A percentile compares a stretch with the other conserved stretches of the same genome.
phyloP scores from a whole-genome alignment of 2,329 filamentous ascomycete genomes.

The Colletotrichum sp. region DNA sequence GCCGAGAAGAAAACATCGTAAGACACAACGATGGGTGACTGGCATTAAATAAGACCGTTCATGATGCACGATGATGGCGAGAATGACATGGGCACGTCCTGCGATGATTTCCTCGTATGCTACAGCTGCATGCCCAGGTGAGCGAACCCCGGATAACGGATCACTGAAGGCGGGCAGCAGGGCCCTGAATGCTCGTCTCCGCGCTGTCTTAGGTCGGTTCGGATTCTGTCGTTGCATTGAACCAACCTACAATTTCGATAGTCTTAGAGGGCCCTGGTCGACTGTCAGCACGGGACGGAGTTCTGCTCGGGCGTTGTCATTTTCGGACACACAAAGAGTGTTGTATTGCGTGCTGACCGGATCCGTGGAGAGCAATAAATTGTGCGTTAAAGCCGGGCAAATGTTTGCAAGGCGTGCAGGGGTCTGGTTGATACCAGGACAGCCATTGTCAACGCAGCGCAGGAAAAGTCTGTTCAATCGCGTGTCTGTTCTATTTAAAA shows the following conservation, averaged over 20 bases:
- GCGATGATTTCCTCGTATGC: neutral
- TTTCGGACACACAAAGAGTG: neutral
- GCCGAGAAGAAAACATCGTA: neutral
- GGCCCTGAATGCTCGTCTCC: neutral
- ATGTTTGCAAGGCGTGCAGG: neutral
- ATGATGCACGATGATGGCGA: neutral
- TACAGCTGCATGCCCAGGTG: neutral
- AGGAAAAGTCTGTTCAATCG: neutral
- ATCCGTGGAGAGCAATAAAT: neutral
- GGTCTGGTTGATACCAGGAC: neutral
- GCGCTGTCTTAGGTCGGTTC: neutral
- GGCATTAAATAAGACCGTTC: neutral
- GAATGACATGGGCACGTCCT: neutral
- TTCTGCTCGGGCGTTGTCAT: neutral
- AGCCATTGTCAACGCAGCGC: neutral
- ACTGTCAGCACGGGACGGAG: neutral
- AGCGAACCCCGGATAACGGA: neutral
- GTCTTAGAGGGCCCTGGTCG: neutral
- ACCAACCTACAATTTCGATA: neutral
- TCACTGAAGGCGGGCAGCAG: neutral
- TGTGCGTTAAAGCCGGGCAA: neutral
- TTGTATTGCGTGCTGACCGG: neutral
- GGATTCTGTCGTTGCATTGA: neutral
- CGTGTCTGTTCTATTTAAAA: neutral
- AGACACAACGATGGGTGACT: rapidly evolving